Evolutionary conservation across 2,329 filamentous ascomycete genomes (phyloP), one percentile per base, ranked within the genome.

Genomic region (Sporothrix euskadiensis): DNA sequence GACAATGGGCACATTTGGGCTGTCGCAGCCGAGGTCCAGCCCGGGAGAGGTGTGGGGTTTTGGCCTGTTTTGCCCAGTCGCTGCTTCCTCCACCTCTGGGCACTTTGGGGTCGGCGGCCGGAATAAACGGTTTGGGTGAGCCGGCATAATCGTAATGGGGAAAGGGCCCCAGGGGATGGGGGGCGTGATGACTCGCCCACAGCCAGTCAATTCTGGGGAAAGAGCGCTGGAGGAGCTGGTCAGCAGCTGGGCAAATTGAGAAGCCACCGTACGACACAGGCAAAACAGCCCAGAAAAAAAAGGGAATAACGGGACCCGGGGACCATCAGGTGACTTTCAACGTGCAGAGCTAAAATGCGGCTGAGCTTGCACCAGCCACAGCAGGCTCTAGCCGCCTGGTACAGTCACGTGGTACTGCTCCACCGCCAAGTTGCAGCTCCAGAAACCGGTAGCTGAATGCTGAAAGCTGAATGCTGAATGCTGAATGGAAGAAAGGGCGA

Each of bases 1-100:
- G 32, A 22, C 9, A 54, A 49, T 69, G 65, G 63, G 59, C 65
- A 35, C 54, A 63, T 14, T 54, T 26, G 39, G 54, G 56, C 16
- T 57, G 61, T 30, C 61, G 72, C 68, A 72, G 70, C 74, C 74
- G 74, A 75, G 74, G 74, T 75, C 41, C 69, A 73, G 54, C 16
- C 52, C 73, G 61, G 73, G 49, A 63, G 19, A 30, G 35, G 57
- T 69, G 74, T 75, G 74, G 72, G 74, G 74, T 70, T 68, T 32
- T 22, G 32, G 61, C n/a, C 59, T 30, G 19, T 66, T 44, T n/a
- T 49, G 61, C n/a, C 32, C 35, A 39, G 57, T n/a, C 35, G 57
- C 57, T n/a, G 32, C 57, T 41, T 63, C 56, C 57, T 63, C 57
- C 59, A 66, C 39, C 32, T 63, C 30, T 47, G 69, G 69, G 35